Conservation (phyloP, 164 flowering plant genomes). For the Annona squamosa region DNA sequence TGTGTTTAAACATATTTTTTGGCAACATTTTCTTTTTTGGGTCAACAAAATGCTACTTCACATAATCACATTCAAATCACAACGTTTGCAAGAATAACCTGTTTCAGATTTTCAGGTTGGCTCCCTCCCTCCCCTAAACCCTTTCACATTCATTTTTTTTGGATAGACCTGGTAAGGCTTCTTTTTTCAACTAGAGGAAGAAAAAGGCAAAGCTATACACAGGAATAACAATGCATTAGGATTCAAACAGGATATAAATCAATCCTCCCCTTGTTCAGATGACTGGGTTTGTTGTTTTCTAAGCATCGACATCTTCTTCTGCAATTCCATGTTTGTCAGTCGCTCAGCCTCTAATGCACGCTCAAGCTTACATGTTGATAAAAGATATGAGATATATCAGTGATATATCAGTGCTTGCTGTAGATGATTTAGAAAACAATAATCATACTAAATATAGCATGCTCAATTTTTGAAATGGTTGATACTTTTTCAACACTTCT, state of each 20-base stretch:
- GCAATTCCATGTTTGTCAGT: constrained; percentile 69
- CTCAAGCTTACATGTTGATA: constrained; percentile 50
- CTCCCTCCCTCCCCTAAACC: too few species aligned
- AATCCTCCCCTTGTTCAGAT: constrained; percentile 21
- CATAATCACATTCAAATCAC: too few species aligned
- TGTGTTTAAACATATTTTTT: too few species aligned
- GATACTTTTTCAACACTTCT: too few species aligned
- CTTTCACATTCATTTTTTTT: too few species aligned
- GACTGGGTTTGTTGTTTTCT: constrained; percentile 36
- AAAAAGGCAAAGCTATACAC: background rate
- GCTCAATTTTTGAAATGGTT: too few species aligned
- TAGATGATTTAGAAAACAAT: background rate
- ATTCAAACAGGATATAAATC: background rate
- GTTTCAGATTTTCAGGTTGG: too few species aligned
- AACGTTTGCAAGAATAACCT: too few species aligned
- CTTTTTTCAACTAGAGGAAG: background rate
- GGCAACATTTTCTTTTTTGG: too few species aligned
- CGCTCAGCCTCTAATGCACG: constrained; percentile 83
- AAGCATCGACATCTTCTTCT: constrained; percentile 52
- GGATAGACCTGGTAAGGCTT: too few species aligned
- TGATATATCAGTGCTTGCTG: background rate
- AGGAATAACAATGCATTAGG: background rate
- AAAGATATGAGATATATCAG: background rate
- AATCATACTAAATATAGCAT: background rate
- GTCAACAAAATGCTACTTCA: too few species aligned